These are phyloP conservation scores for Begonia masoniana DNA, from an alignment of 306 rosid genomes.

Conservation along the genomic window DNA sequence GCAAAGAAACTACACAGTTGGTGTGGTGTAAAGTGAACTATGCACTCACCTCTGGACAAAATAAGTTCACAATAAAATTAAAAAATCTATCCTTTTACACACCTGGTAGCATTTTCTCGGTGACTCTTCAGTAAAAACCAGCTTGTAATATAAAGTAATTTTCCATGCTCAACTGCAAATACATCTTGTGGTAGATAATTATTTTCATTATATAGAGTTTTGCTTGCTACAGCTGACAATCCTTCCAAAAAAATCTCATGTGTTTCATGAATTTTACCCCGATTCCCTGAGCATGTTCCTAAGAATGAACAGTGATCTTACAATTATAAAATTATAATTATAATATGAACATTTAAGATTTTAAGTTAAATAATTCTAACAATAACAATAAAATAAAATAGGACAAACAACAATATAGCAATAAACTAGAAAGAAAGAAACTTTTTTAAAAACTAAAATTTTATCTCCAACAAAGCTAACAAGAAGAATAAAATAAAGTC, in stretches of 20 bases:
- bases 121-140: too few relatives aligned
- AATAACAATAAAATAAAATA: neutral
- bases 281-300: slow-evolving; percentile 38
- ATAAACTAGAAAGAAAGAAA: neutral
- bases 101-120: slow-evolving; percentile 36
- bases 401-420: neutral
- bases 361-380: neutral
- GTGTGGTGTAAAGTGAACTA: too few relatives aligned
- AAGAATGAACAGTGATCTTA: too few relatives aligned
- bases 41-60: neutral
- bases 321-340: neutral
- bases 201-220: slow-evolving; percentile 32
- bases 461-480: too few relatives aligned
- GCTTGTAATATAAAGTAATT: slow-evolving; percentile 41
- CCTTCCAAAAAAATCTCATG: slow-evolving; percentile 29
- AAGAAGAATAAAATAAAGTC: too few relatives aligned
- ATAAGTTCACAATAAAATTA: neutral
- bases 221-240: slow-evolving; percentile 41
- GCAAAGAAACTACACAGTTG: too few relatives aligned
- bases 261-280: slow-evolving; percentile 45
- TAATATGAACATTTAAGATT: too few relatives aligned
- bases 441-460: too few relatives aligned
- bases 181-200: slow-evolving; percentile 40
- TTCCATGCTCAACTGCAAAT: slow-evolving; percentile 68
- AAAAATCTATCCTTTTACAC: slow-evolving; percentile 14